These are phyloP conservation scores for Nakaseomyces kungkrabaensis DNA, from an alignment of 1,139 yeast genomes.

Conservation along the genomic window DNA sequence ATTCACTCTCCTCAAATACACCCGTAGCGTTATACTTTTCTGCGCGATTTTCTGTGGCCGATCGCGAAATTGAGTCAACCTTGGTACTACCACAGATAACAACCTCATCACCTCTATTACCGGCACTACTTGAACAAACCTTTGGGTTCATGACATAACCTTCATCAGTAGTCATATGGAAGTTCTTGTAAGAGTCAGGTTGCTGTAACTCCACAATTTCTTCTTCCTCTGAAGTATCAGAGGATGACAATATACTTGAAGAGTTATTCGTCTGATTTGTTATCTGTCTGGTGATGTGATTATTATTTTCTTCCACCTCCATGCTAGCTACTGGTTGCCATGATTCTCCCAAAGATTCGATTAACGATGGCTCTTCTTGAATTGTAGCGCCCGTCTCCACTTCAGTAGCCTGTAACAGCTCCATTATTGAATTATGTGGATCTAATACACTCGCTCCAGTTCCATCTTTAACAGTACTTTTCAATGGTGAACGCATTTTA, in stretches of 20 bases:
- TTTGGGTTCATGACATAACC: not conserved
- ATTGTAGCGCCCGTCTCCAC: not conserved
- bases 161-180: not conserved
- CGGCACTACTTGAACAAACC: not conserved
- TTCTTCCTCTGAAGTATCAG: conserved; percentile 28
- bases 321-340: conserved; percentile 23
- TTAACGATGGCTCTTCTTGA: conserved; percentile 2
- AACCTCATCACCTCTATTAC: too few species aligned
- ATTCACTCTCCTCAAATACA: not conserved
- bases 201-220: not conserved
- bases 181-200: not conserved
- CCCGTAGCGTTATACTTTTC: not conserved
- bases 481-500: not conserved
- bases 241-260: conserved; percentile 23
- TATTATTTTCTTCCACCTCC: conserved; percentile 7
- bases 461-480: not conserved
- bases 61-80: not conserved
- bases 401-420: conserved; percentile 12
- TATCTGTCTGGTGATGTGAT: conserved; percentile 8
- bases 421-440: conserved; percentile 26
- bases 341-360: conserved; percentile 11
- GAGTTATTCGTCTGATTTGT: conserved; percentile 13
- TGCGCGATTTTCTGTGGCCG: not conserved
- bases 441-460: conserved; percentile 10
- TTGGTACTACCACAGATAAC: too few species aligned